Conservation (phyloP, 2,329 filamentous ascomycete species). For the Botrytis paeoniae region DNA sequence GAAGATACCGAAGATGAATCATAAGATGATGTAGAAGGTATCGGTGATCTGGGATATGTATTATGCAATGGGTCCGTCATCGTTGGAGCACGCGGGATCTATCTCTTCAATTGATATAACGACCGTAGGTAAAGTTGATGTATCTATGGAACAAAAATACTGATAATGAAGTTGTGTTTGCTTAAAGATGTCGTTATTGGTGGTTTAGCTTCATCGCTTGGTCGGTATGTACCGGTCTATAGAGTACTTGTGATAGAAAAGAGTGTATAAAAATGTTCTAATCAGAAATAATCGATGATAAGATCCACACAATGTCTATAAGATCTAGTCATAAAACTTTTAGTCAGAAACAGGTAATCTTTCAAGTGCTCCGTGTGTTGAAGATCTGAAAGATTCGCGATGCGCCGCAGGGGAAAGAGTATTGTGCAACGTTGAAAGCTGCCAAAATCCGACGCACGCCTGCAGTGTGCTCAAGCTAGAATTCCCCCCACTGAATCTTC, state of each 20-base stretch:
- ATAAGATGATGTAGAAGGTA: slow-evolving; percentile 59
- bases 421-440: slow-evolving; percentile 32
- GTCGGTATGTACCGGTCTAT: slow-evolving; percentile 1
- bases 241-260: not conserved
- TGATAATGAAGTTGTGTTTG: not conserved
- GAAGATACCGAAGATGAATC: slow-evolving; percentile 63
- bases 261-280: not conserved
- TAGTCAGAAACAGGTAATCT: slow-evolving; percentile 3
- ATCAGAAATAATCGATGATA: not conserved
- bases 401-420: slow-evolving; percentile 29
- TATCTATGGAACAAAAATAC: slow-evolving; percentile 2
- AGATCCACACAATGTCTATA: slow-evolving; percentile 1
- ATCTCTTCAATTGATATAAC: slow-evolving; percentile 25
- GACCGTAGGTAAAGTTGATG: not conserved
- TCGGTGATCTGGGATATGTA: slow-evolving; percentile 59
- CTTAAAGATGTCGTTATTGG: slow-evolving; percentile 5
- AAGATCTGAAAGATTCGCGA: slow-evolving; percentile 28
- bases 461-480: slow-evolving; percentile 27
- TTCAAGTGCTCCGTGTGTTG: slow-evolving; percentile 3
- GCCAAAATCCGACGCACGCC: slow-evolving; percentile 36
- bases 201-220: slow-evolving; percentile 14
- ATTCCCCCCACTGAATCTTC: slow-evolving; percentile 28
- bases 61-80: slow-evolving; percentile 59
- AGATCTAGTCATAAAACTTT: not conserved
- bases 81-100: slow-evolving; percentile 25